Percentiles rank a stretch among this genome's conserved stretches.
phyloP scores from a whole-genome alignment of 257 asterid species.

The Anisodus tanguticus region DNA sequence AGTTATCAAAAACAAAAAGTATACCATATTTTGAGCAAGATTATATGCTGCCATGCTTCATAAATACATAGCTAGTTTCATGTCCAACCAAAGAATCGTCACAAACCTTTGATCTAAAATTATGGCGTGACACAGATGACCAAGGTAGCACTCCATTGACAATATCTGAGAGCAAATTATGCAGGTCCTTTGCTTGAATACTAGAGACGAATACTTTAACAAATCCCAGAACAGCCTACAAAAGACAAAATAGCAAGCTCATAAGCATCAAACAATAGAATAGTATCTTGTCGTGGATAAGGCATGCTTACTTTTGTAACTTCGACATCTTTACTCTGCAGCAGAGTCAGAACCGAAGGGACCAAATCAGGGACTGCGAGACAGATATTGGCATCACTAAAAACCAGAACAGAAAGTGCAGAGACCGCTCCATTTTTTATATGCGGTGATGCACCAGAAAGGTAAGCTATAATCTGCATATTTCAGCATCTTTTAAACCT shows the following conservation, averaged over 20 bases:
- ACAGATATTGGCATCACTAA: constrained; percentile 67
- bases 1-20: neutral
- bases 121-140: constrained; percentile 84
- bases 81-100: neutral
- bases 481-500: constrained; percentile 28
- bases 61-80: neutral
- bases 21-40: neutral
- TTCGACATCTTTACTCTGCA: constrained; percentile 81
- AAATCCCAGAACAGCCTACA: constrained; percentile 88
- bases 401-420: constrained; percentile 80
- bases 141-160: constrained; percentile 86
- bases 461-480: constrained; percentile 81
- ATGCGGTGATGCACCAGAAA: constrained; percentile 85
- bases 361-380: constrained; percentile 68
- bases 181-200: constrained; percentile 67
- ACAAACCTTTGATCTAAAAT: constrained; percentile 87
- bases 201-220: constrained; percentile 90
- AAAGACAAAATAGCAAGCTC: constrained; percentile 13
- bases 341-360: constrained; percentile 73
- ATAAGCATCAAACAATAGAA: constrained; percentile 38
- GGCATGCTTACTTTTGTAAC: constrained; percentile 76
- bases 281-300: neutral
- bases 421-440: constrained; percentile 93
- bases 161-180: constrained; percentile 65
- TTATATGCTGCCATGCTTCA: neutral